Percentiles rank a stretch among this genome's conserved stretches.
Conservation (phyloP, 2,329 filamentous ascomycete genomes). For the Fusarium anthophilum region DNA sequence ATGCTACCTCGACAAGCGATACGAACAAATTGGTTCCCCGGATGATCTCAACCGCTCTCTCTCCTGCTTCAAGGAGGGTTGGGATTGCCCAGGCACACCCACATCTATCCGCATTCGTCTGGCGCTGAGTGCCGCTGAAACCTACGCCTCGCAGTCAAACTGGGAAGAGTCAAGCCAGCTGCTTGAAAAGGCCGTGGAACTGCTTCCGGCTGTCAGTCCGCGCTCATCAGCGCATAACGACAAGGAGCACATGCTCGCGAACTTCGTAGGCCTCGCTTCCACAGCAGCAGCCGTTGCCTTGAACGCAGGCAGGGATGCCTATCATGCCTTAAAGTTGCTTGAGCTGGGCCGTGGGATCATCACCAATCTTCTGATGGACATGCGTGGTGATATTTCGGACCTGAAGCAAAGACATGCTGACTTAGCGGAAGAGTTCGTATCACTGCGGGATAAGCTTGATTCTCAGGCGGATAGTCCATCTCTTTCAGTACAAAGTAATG, state of each 20-base stretch:
- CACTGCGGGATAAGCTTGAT: neutral
- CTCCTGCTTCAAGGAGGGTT: neutral
- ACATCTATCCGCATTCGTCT: neutral
- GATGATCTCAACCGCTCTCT: neutral
- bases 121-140: neutral
- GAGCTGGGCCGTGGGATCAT: neutral
- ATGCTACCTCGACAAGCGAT: neutral
- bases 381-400: neutral
- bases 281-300: neutral
- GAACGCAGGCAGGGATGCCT: neutral
- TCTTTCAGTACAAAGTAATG: accelerated
- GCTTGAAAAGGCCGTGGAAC: neutral
- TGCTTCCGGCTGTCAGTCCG: neutral
- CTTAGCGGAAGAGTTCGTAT: neutral
- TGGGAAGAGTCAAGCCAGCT: neutral
- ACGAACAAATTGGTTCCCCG: accelerated
- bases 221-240: neutral
- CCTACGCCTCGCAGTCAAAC: neutral
- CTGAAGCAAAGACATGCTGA: neutral
- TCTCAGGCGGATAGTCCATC: neutral
- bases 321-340: neutral
- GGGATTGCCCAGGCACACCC: neutral
- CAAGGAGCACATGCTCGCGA: neutral
- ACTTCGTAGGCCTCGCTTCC: neutral
- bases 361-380: neutral